Base-by-base conservation (phyloP, 2,329 filamentous ascomycete species). In the Didymella segeticola region DNA sequence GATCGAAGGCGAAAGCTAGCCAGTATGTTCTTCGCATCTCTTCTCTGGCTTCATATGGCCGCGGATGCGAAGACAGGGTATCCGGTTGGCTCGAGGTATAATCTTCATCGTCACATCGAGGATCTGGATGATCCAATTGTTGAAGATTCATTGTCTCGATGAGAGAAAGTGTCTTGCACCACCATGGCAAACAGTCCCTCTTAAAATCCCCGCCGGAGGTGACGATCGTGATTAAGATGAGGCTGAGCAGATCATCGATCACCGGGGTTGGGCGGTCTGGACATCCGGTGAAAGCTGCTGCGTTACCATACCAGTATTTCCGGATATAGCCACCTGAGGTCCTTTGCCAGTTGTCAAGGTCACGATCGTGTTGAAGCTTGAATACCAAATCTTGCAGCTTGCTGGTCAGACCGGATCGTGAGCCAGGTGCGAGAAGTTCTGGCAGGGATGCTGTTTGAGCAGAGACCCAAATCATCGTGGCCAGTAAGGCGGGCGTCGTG, bases 391-490 rank as follows among this genome's bases (percentile, higher is more conserved):
- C 43, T 29, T 46, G 43, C 17, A 46, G 10, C 23, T 37, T 46
- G 12, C 15, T 20, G 3, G 30, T 36, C 6, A 46, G 14, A 27
- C 9, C 37, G 3, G 23, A 14, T 25, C 43, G 43, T 8, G 43
- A 36, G 10, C 43, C 43, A 22, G 43, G 43, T n/a, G 43, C 31
- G 11, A 46, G 43, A 8, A 46, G 43, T 15, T 46, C 30, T 10
- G 43, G 43, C 6, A 46, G 12, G 22, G 43, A 37, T 8, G 43
- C 43, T 29, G 43, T 46, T 20, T 46, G 43, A 1, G 43, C 23
- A 29, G 30, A 36, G 25, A 46, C 43, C 43, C 43, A 46, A 2
- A 46, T 46, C 43, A 46, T 46, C 17, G 43, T 46, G 7, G 43
- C 43, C 17, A 46, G 43, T 20, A 46, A 22, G 25, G 43, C 43